Evolutionary conservation across 345 rosid species (phyloP).

Genomic region (Bruguiera gymnorhiza): DNA sequence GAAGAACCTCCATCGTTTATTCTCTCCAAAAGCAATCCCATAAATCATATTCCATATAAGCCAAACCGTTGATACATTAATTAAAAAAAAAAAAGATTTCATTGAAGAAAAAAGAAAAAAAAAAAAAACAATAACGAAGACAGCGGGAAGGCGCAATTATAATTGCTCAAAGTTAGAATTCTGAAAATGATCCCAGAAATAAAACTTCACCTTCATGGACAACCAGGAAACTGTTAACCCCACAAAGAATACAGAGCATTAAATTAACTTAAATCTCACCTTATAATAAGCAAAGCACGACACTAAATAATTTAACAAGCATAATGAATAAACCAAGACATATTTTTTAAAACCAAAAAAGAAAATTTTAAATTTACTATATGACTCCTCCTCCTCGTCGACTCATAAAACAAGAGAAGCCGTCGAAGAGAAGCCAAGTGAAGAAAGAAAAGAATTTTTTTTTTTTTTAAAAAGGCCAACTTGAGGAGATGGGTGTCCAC

Average conservation of each 20-base stretch:
- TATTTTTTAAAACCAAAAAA: background rate
- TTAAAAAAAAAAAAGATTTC: background rate
- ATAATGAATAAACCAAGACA: background rate
- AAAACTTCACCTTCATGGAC: background rate
- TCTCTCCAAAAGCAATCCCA: constrained; percentile 15
- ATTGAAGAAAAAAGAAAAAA: background rate
- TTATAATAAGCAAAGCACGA: constrained; percentile 11
- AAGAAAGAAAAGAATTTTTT: too few relatives aligned
- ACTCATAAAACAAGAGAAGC: constrained; percentile 14
- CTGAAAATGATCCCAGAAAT: constrained; percentile 30
- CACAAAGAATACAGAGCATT: constrained; percentile 18
- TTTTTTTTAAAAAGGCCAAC: constrained; percentile 1
- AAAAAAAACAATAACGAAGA: background rate
- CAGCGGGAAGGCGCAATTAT: constrained; percentile 1
- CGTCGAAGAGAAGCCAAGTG: constrained; percentile 29
- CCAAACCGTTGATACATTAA: background rate
- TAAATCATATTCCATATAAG: background rate
- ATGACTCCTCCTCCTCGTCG: constrained; percentile 2
- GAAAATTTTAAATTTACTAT: constrained; percentile 9
- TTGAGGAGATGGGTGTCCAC: constrained; percentile 30
- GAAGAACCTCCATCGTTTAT: background rate
- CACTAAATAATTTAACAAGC: background rate
- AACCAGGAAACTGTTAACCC: constrained; percentile 10
- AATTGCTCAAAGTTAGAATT: constrained; percentile 19
- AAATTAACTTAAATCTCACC: constrained; percentile 9